A percentile compares a stretch with the other conserved stretches of the same genome.
Conservation (phyloP, 140 eudicot genomes). For the Flaveria floridana region DNA sequence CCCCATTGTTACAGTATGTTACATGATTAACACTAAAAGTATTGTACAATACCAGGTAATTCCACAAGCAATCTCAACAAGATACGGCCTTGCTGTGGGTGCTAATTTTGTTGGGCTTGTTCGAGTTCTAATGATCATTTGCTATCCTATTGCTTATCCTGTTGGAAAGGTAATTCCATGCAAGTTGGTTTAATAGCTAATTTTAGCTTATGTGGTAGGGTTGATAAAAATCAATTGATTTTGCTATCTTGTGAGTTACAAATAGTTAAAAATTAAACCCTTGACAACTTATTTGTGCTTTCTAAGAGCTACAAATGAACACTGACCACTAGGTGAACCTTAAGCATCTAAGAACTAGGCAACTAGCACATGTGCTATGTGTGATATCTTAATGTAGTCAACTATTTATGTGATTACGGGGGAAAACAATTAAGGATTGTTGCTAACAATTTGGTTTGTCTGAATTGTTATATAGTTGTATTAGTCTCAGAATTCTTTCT, state of each 20-base stretch:
- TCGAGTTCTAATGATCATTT: conserved; percentile 72
- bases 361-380: conserved; percentile 7
- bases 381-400: background rate
- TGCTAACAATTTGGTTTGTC: background rate
- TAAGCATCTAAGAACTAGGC: conserved; percentile 5
- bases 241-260: conserved; percentile 12
- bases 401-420: background rate
- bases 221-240: background rate
- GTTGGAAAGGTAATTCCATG: conserved; percentile 76
- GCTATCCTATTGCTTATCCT: conserved; percentile 90
- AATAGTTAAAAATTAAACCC: background rate
- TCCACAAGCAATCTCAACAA: conserved; percentile 93
- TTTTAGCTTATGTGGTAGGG: background rate
- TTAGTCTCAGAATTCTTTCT: background rate
- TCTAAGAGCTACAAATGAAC: conserved; percentile 19
- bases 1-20: background rate
- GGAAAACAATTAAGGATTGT: background rate
- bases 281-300: background rate
- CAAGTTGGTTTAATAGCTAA: conserved; percentile 15
- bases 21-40: conserved; percentile 24
- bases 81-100: conserved; percentile 97
- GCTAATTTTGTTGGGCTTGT: conserved; percentile 88
- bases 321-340: background rate
- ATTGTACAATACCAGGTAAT: conserved; percentile 47
- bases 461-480: conserved; percentile 1